Percentiles rank a stretch among this genome's conserved stretches.
These are phyloP conservation scores for Grigorovia humatica DNA, from an alignment of 805 yeast species.

Conservation along the genomic window DNA sequence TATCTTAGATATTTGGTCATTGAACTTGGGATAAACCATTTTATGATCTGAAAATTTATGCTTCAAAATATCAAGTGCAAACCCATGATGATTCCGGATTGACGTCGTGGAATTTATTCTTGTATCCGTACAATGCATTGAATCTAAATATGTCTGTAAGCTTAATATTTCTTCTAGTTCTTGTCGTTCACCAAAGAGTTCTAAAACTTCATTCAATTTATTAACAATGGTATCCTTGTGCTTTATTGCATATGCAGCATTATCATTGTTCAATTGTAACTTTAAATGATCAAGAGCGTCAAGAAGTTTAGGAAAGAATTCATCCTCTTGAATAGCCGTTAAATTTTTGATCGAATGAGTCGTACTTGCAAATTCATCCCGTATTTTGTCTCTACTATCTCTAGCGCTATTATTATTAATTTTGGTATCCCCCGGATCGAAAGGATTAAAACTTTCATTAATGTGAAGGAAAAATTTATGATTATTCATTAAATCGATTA, in stretches of 20 bases:
- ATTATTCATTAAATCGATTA: neutral
- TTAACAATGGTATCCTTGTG: neutral
- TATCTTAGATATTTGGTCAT: no score
- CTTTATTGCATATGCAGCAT: neutral
- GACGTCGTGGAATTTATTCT: neutral
- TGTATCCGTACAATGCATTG: neutral
- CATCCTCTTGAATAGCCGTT: neutral
- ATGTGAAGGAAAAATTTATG: neutral
- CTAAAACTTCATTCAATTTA: neutral
- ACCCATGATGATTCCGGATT: conserved; percentile 8
- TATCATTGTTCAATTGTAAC: neutral
- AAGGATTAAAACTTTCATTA: neutral
- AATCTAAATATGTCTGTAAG: neutral
- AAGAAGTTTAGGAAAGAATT: no score
- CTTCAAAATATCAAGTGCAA: conserved; percentile 16
- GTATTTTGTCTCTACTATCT: neutral
- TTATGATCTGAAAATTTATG: neutral
- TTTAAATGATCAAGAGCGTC: neutral
- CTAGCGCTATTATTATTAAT: neutral
- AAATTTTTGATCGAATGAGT: neutral
- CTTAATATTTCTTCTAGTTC: neutral
- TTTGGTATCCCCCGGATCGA: neutral
- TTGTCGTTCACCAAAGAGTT: neutral
- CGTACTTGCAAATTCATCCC: no score
- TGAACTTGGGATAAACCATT: neutral